Evolutionary conservation across 108 stramenopile species (phyloP), one percentile per base, ranked within the genome.

Genomic region (Phaeodactylum tricornutum): DNA sequence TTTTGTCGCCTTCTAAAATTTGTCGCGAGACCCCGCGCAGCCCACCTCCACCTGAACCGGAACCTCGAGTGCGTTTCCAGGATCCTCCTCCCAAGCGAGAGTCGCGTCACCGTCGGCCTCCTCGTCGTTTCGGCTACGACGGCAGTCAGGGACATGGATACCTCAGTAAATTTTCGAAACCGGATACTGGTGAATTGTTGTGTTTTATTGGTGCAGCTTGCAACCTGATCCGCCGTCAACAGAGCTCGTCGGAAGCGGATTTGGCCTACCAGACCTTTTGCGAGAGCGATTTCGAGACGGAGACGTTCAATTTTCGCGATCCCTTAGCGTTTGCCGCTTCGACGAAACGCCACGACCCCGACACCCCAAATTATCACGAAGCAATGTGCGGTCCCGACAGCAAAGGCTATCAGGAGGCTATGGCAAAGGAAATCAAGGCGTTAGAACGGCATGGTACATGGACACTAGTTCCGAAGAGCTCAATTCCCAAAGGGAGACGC

Each of bases 381-480:
- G 72, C 66, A 0, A 68, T 68, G 57, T 49, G 29, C 29, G 67
- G 72, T 3, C 62, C 62, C 0, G 25, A 69, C 41, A 7, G 46
- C 0, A 60, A 54, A 0, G 43, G 59, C 3, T 68, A 46, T 26
- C 35, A 48, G 33, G 20, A 55, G n/a, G 47, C 59, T 1, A 55
- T 47, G 49, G 44, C 52, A 39, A 54, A 29, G 0, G 61, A 67
- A 44, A 39, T 55, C 9, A 12, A 25, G 14, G 43, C 29, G 8
- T 28, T 50, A 28, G 22, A 28, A 15, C 37, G 36, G 15, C 30
- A 50, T n/a, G 26, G 16, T n/a, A 50, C 50, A 12, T 50, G 50
- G 50, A 35, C 30, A 8, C 17, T 19, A 16, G 17, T 43, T 43
- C 42, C 12, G 8, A 8, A 16, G 15, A 14, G 14, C 7, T 15